phyloP scores from a whole-genome alignment of 1,139 yeast species.

The Hyphopichia burtonii region DNA sequence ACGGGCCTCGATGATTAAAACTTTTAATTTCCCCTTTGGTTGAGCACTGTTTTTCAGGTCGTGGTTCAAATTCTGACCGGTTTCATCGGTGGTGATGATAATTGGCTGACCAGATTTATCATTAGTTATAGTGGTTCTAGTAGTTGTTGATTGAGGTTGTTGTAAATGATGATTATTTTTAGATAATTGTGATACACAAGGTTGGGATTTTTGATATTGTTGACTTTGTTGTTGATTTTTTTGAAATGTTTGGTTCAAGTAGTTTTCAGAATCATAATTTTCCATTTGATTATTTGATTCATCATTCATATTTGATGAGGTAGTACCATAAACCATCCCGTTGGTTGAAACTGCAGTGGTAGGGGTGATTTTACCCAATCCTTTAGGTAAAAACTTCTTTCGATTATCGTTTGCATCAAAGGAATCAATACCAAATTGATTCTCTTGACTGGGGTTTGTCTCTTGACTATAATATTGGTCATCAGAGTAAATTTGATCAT shows the following conservation, averaged over 20 bases:
- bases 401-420: background rate
- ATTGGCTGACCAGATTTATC: slow-evolving; percentile 21
- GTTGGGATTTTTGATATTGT: slow-evolving; percentile 11
- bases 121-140: background rate
- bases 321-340: slow-evolving; percentile 69
- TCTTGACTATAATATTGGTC: background rate
- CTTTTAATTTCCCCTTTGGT: slow-evolving; percentile 80
- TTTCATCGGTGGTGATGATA: slow-evolving; percentile 48
- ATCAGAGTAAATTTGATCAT: background rate
- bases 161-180: slow-evolving; percentile 10
- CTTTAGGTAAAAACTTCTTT: slow-evolving; percentile 36
- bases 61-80: slow-evolving; percentile 34
- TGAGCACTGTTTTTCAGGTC: slow-evolving; percentile 33
- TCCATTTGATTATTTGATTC: background rate
- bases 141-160: slow-evolving; percentile 10
- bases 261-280: slow-evolving; percentile 18
- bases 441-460: background rate
- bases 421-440: background rate
- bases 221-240: slow-evolving; percentile 16
- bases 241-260: slow-evolving; percentile 25
- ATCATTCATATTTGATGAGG: slow-evolving; percentile 29
- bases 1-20: slow-evolving; percentile 77
- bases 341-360: slow-evolving; percentile 66
- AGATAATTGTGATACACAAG: slow-evolving; percentile 3
- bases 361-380: slow-evolving; percentile 42